A percentile compares a stretch with the other conserved stretches of the same genome.
phyloP scores from a whole-genome alignment of 2,329 filamentous ascomycete species.

The Fusarium tanahbumbuense region DNA sequence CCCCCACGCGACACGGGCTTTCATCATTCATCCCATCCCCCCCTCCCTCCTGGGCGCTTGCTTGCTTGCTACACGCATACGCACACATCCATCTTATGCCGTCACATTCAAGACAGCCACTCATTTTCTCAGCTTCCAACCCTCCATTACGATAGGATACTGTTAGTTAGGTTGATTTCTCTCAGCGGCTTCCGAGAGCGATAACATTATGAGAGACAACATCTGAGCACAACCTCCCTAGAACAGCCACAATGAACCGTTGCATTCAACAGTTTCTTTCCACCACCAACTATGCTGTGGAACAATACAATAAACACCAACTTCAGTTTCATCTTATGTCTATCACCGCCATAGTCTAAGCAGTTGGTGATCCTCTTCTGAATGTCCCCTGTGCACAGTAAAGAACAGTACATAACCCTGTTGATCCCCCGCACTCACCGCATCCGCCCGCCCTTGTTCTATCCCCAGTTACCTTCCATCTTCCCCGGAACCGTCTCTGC shows the following conservation, averaged over 20 bases:
- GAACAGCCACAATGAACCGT: conserved; percentile 31
- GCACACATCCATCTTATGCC: conserved; percentile 11
- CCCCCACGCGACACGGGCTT: conserved; percentile 23
- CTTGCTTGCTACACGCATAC: conserved; percentile 10
- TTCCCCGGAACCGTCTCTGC: conserved; percentile 29
- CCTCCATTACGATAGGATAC: conserved; percentile 22
- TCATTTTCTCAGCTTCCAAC: conserved; percentile 16
- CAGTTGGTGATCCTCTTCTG: neutral
- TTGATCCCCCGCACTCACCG: conserved; percentile 45
- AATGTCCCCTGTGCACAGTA: neutral
- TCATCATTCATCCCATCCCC: conserved; percentile 19
- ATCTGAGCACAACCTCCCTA: conserved; percentile 21
- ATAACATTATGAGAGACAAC: conserved; percentile 29
- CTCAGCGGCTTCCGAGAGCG: conserved; percentile 27
- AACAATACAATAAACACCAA: neutral
- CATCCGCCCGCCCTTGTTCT: conserved; percentile 35
- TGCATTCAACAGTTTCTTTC: conserved; percentile 23
- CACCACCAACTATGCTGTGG: conserved; percentile 15
- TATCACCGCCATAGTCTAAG: conserved; percentile 6
- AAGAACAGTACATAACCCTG: conserved; percentile 7
- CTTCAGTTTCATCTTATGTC: conserved; percentile 19
- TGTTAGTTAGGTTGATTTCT: neutral
- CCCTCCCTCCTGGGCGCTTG: neutral
- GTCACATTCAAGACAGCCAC: conserved; percentile 35
- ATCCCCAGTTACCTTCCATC: conserved; percentile 18